Percentiles rank a stretch among this genome's conserved stretches.
These are phyloP conservation scores for Margaritispora aquatica DNA, from an alignment of 495 filamentous ascomycete genomes.

Conservation along the genomic window DNA sequence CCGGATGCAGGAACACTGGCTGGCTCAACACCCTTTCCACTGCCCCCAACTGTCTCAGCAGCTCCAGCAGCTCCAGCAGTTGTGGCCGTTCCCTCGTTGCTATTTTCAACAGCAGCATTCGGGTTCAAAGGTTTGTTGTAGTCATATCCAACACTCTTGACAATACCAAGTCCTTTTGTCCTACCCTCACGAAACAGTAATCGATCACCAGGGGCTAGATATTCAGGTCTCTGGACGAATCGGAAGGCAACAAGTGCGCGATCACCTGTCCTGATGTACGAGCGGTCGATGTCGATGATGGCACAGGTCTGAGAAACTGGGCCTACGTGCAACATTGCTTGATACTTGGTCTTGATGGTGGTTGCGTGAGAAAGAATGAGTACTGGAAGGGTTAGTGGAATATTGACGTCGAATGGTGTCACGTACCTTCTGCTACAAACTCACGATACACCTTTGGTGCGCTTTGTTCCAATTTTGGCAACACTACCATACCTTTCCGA, in stretches of 20 bases:
- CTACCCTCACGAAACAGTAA: slow-evolving; percentile 91
- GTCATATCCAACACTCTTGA: slow-evolving; percentile 89
- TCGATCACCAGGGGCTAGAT: slow-evolving; percentile 78
- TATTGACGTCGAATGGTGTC: background rate
- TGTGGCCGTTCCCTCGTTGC: background rate
- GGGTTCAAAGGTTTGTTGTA: slow-evolving; percentile 27
- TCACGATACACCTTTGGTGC: slow-evolving; percentile 81
- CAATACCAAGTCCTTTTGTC: slow-evolving; percentile 92
- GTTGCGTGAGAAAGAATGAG: slow-evolving; percentile 94
- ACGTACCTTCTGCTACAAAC: slow-evolving; percentile 82
- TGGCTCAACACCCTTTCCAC: slow-evolving; percentile 6
- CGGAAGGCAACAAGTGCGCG: slow-evolving; percentile 86
- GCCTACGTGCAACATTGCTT: slow-evolving; percentile 97
- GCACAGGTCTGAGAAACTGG: slow-evolving; percentile 93
- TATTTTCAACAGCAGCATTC: slow-evolving; percentile 8
- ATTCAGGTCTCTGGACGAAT: slow-evolving; percentile 96
- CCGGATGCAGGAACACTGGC: background rate
- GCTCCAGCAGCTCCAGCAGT: background rate
- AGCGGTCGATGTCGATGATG: slow-evolving; percentile 97
- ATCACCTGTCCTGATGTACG: slow-evolving; percentile 90
- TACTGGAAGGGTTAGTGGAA: slow-evolving; percentile 44
- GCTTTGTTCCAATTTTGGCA: slow-evolving; percentile 70
- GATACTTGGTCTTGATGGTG: slow-evolving; percentile 97
- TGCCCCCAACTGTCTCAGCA: background rate
- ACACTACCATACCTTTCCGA: slow-evolving; percentile 95